Evolutionary conservation across 176 grass and related monocot genomes (phyloP), one percentile per base, ranked within the genome.

Genomic region (Neostapfia colusana): DNA sequence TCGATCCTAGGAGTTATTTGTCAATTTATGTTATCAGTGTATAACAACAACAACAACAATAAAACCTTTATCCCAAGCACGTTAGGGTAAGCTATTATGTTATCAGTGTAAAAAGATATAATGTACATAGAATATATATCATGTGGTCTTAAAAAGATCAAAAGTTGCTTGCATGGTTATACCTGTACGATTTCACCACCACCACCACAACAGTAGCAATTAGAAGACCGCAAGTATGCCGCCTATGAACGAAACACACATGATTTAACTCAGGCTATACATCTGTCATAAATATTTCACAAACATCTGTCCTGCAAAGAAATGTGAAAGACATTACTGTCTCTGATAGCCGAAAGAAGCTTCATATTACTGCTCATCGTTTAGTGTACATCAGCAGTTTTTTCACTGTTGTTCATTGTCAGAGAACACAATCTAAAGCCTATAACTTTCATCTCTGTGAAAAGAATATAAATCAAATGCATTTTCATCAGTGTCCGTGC

Each of bases 391-490:
- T 41, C 40, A 36, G 70, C 43, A 69, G 24, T 35, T 44, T 55
- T 65, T 72, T 75, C 25, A 72, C 39, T 77, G 9, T 78, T 73
- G 74, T 53, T 44, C 13, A 20, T 74, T 45, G 80, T 68, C 36
- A 78, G 61, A 73, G 14, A 44, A 63, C 56, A 74, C 75, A 79
- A 83, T 35, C 80, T 88, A 88, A 69, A 74, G 8, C 54, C 63
- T 76, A 21, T 76, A 26, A 27, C 7, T 68, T 76, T 72, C 69
- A 57, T 67, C 73, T 61, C 65, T 8, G 61, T 62, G 65, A 50
- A 89, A 89, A 81, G 77, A 85, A 77, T 65, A 65, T 63, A 36
- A 84, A 89, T 85, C 17, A 67, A 89, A 81, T 70, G 21, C 58
- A 77, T 63, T 73, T 74, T 28, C 72, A 65, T 81, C 69, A 67